phyloP scores from a whole-genome alignment of 1,284 basidiomycete genomes.

The Crepidotus sp. region DNA sequence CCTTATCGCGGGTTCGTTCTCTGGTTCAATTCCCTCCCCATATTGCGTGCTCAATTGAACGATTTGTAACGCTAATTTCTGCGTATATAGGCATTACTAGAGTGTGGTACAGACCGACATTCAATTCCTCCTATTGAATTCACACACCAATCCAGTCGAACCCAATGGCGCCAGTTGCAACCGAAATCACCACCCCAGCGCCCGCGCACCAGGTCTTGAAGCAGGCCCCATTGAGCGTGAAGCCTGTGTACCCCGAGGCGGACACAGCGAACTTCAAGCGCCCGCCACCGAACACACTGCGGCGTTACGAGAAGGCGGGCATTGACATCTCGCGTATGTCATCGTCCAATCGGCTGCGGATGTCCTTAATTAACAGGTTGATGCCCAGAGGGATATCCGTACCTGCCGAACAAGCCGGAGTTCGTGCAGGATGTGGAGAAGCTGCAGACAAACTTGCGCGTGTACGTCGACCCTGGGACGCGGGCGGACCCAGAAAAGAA shows the following conservation, averaged over 20 bases:
- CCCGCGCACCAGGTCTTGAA: constrained; percentile 16
- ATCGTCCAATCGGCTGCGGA: too few species aligned
- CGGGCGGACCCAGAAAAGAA: constrained; percentile 42
- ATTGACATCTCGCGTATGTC: constrained; percentile 18
- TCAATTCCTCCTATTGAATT: too few species aligned
- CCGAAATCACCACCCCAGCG: constrained; percentile 5
- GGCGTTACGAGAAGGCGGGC: constrained; percentile 18
- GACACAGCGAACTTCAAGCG: constrained; percentile 16
- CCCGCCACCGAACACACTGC: constrained; percentile 17
- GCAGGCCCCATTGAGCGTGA: constrained; percentile 1
- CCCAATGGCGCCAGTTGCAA: constrained; percentile 16
- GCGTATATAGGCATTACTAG: constrained; percentile 4
- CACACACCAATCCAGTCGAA: not conserved
- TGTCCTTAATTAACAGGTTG: too few species aligned
- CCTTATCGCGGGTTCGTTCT: constrained; percentile 11
- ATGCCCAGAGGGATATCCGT: constrained; percentile 19
- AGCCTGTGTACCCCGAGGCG: constrained; percentile 12
- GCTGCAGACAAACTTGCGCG: constrained; percentile 16
- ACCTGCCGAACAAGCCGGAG: constrained; percentile 18
- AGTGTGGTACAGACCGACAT: not conserved
- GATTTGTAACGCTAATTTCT: constrained; percentile 13
- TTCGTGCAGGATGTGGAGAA: constrained; percentile 19
- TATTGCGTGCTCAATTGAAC: constrained; percentile 15
- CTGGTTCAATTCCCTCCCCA: constrained; percentile 5
- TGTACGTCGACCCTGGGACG: constrained; percentile 17